phyloP scores from a whole-genome alignment of 2,329 filamentous ascomycete genomes.

The Arthrobotrys sinensis region DNA sequence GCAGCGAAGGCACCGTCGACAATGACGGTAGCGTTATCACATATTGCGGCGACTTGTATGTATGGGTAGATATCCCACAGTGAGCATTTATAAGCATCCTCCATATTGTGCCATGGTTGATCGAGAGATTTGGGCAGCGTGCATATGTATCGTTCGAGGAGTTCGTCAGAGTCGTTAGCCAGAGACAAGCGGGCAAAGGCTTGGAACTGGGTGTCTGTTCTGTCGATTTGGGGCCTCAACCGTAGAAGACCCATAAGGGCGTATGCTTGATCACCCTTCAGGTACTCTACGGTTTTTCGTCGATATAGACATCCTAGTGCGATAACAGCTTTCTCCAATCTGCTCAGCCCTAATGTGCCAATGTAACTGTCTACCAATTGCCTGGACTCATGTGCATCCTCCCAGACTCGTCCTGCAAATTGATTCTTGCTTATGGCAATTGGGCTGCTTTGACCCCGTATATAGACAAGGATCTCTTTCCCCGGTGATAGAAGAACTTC shows the following conservation, averaged over 20 bases:
- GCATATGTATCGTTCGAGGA: constrained; percentile 65
- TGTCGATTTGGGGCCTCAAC: constrained; percentile 66
- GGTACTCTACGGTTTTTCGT: not conserved
- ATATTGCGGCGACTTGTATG: constrained; percentile 66
- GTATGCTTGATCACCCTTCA: constrained; percentile 66
- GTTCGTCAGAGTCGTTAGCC: constrained; percentile 66
- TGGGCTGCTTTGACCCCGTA: constrained; percentile 62
- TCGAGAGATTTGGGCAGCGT: constrained; percentile 5
- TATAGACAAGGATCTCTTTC: constrained; percentile 63
- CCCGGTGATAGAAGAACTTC: constrained; percentile 65
- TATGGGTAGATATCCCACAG: constrained; percentile 67
- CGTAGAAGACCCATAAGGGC: constrained; percentile 67
- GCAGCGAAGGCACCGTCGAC: constrained; percentile 66
- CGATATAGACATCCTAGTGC: constrained; percentile 65
- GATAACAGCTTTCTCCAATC: constrained; percentile 66
- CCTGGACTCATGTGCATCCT: constrained; percentile 61
- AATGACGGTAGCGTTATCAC: constrained; percentile 66
- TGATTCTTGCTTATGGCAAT: constrained; percentile 65
- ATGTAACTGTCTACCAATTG: constrained; percentile 66
- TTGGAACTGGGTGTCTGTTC: constrained; percentile 66
- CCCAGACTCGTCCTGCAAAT: constrained; percentile 65
- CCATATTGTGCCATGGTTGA: constrained; percentile 66
- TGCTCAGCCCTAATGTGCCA: constrained; percentile 65
- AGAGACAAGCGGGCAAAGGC: constrained; percentile 66
- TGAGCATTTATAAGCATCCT: constrained; percentile 65